Evolutionary conservation across 2,329 filamentous ascomycete species (phyloP).

Genomic region (Aspergillus hortae): DNA sequence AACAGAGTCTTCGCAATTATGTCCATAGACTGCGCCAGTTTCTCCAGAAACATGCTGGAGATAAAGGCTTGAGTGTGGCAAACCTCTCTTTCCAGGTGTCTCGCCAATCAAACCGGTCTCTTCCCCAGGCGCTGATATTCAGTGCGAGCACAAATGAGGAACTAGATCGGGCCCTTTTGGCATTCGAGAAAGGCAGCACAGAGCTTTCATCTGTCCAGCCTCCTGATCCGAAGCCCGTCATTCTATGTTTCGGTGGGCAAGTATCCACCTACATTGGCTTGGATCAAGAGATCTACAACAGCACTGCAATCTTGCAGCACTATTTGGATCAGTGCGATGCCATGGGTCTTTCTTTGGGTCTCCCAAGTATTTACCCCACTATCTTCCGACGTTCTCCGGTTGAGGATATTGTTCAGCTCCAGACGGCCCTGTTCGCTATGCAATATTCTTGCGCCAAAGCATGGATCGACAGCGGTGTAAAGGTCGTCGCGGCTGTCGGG

Average conservation of each 20-base stretch:
- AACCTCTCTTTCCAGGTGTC: conserved; percentile 2
- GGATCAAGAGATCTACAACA: conserved; percentile 25
- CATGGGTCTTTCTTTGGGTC: conserved; percentile 19
- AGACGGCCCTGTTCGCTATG: conserved; percentile 34
- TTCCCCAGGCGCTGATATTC: neutral
- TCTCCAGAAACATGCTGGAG: neutral
- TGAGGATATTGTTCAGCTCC: conserved; percentile 27
- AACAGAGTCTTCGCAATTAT: neutral
- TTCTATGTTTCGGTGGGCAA: conserved; percentile 43
- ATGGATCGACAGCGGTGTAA: conserved; percentile 36
- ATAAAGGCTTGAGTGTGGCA: neutral
- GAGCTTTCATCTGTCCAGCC: neutral
- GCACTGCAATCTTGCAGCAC: conserved; percentile 22
- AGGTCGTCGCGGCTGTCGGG: conserved; percentile 30
- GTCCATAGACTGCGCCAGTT: neutral
- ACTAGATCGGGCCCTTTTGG: neutral
- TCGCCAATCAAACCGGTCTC: conserved; percentile 1
- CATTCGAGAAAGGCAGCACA: neutral
- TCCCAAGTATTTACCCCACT: conserved; percentile 32
- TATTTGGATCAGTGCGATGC: conserved; percentile 27
- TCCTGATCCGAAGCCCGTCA: conserved; percentile 15
- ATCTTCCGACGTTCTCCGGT: conserved; percentile 19
- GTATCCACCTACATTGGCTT: conserved; percentile 26
- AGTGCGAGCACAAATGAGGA: neutral
- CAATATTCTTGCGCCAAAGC: conserved; percentile 36